These are phyloP conservation scores for Colletotrichum lini DNA, from an alignment of 2,329 filamentous ascomycete genomes.

Conservation along the genomic window DNA sequence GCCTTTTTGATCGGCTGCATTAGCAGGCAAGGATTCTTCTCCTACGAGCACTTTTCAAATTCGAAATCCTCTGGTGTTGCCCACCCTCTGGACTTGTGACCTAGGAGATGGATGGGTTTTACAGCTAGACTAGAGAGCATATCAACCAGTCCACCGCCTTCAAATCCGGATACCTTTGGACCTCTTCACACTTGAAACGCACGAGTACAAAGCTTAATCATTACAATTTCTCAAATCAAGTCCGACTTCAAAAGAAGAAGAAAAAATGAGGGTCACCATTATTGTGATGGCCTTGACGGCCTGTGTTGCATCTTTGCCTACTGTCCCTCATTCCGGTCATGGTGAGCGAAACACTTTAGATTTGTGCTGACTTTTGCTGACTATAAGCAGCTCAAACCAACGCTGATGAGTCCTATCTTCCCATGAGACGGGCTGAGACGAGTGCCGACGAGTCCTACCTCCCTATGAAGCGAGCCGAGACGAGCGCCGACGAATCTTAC, in stretches of 20 bases:
- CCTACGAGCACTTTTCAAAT: neutral
- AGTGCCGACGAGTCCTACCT: constrained; percentile 32
- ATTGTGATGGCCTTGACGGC: constrained; percentile 24
- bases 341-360: neutral
- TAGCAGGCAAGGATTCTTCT: constrained; percentile 18
- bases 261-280: constrained; percentile 25
- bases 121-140: neutral
- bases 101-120: too few relatives aligned
- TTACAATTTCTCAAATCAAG: too few relatives aligned
- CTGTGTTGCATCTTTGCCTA: constrained; percentile 25
- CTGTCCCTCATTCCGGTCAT: constrained; percentile 6
- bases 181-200: too few relatives aligned
- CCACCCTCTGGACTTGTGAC: neutral
- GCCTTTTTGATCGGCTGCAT: constrained; percentile 23
- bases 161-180: too few relatives aligned
- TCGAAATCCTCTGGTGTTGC: neutral
- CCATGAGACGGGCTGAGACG: constrained; percentile 27
- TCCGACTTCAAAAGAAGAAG: neutral
- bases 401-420: constrained; percentile 36
- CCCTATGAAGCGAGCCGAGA: constrained; percentile 18
- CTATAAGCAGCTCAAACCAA: constrained; percentile 1
- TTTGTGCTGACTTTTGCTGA: neutral
- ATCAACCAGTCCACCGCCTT: too few relatives aligned
- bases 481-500: constrained; percentile 29
- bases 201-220: too few relatives aligned